Conservation (phyloP, 371 early-diverging fungal genomes). For the Saksenaea oblongispora region DNA sequence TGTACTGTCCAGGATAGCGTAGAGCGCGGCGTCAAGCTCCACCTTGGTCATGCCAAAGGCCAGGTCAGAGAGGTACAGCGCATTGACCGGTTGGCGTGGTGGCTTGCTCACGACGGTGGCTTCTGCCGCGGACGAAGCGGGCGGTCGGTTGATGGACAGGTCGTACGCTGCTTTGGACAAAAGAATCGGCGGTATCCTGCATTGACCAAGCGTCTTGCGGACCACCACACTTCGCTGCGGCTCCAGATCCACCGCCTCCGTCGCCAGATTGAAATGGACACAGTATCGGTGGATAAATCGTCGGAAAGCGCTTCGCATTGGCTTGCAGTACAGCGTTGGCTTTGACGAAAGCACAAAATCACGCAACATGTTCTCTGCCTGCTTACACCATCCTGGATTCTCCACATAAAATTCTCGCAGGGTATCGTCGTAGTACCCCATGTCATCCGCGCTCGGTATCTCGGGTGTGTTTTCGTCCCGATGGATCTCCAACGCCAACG, state of each 20-base stretch:
- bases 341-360: conserved; percentile 57
- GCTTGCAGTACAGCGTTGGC: conserved; percentile 57
- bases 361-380: conserved; percentile 60
- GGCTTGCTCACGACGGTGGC: conserved; percentile 9
- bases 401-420: conserved; percentile 61
- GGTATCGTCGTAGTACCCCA: conserved; percentile 63
- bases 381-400: conserved; percentile 60
- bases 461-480: conserved; percentile 24
- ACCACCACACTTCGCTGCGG: conserved; percentile 72
- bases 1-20: conserved; percentile 37
- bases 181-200: conserved; percentile 37
- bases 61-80: conserved; percentile 54
- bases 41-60: conserved; percentile 56
- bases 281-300: conserved; percentile 73
- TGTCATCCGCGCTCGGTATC: conserved; percentile 26
- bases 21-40: conserved; percentile 49
- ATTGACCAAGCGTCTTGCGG: conserved; percentile 47
- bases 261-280: conserved; percentile 61
- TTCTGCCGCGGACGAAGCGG: conserved; percentile 18
- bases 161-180: conserved; percentile 44
- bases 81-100: conserved; percentile 52
- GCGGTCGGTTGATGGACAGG: conserved; percentile 39
- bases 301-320: conserved; percentile 68
- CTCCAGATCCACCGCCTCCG: conserved; percentile 74
- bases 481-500: conserved; percentile 67